A percentile compares a stretch with the other conserved stretches of the same genome.
Evolutionary conservation across 495 filamentous ascomycete genomes (phyloP).

Genomic region (Neurospora sp.): DNA sequence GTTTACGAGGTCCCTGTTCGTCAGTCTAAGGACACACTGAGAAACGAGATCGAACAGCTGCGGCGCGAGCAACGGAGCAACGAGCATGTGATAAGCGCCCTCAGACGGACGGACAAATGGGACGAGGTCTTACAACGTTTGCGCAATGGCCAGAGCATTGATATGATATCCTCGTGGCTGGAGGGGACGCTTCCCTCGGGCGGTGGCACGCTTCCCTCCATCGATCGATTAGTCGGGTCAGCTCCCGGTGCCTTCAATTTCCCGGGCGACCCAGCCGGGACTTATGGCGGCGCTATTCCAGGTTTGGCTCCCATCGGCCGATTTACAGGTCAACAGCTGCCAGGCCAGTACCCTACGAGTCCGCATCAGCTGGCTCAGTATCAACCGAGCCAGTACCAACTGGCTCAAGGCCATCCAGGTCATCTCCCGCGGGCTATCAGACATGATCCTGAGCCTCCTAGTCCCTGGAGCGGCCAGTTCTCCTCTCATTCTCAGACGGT

Average conservation of each 20-base stretch:
- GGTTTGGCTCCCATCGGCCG: neutral
- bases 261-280: neutral
- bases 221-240: neutral
- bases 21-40: constrained; percentile 44
- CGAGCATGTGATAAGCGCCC: constrained; percentile 37
- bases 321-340: neutral
- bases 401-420: neutral
- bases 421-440: constrained; percentile 9
- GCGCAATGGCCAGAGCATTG: constrained; percentile 38
- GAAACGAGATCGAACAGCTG: constrained; percentile 42
- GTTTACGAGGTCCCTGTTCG: constrained; percentile 44
- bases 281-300: neutral
- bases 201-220: constrained; percentile 5
- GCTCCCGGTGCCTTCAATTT: neutral
- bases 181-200: constrained; percentile 15
- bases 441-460: constrained; percentile 28
- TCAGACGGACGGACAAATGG: constrained; percentile 30
- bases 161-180: constrained; percentile 39
- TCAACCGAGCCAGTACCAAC: neutral
- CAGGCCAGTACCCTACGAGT: constrained; percentile 4
- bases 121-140: constrained; percentile 40
- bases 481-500: constrained; percentile 29
- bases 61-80: constrained; percentile 34
- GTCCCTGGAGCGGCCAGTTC: constrained; percentile 30
- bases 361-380: neutral